Evolutionary conservation across 2,329 filamentous ascomycete species (phyloP), one percentile per base, ranked within the genome.

Genomic region (Claviceps spartinae): DNA sequence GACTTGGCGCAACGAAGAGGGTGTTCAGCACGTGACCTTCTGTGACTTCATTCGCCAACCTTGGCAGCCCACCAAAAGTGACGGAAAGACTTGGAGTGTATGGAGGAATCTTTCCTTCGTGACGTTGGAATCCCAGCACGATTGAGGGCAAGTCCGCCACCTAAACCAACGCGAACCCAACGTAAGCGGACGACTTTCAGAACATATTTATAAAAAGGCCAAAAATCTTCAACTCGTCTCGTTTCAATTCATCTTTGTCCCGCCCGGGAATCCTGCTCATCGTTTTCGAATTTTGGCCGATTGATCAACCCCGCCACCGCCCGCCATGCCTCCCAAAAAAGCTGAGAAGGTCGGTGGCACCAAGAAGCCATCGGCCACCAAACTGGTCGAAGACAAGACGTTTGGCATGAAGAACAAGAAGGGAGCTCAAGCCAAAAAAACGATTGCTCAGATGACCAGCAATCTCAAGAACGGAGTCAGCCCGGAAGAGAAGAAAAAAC

Each of bases 371-470:
- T 65, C 72, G 22, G 68, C 72, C 54, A 62, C 72, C 60, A 88
- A 88, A 72, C 63, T 75, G 45, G 86, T 89, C 57, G 88, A 93
- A 57, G 93, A 98, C 76, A 93, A 91, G 74, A 95, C 93, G 48
- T 98, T 98, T 77, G 93, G 93, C 62, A 97, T 98, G 93, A 98
- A 98, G 74, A 98, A 98, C 67, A 98, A 98, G 76, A 98, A 96
- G 77, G 93, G 93, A 60, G 85, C 82, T 53, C 83, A 81, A 50
- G 91, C 89, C 52, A 88, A 97, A 72, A 95, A 83, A 70, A 82
- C 90, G 60, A 97, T 98, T 65, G 84, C 86, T 54, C 86, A 89
- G 62, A 80, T 98, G 67, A 73, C 83, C 59, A 78, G 83, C 47
- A 85, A 89, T 62, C 78, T 83, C 50, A 82, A 85, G 59, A 77